Conservation (phyloP, 352 stramenopile species). For the Pythium pyrilobum region DNA sequence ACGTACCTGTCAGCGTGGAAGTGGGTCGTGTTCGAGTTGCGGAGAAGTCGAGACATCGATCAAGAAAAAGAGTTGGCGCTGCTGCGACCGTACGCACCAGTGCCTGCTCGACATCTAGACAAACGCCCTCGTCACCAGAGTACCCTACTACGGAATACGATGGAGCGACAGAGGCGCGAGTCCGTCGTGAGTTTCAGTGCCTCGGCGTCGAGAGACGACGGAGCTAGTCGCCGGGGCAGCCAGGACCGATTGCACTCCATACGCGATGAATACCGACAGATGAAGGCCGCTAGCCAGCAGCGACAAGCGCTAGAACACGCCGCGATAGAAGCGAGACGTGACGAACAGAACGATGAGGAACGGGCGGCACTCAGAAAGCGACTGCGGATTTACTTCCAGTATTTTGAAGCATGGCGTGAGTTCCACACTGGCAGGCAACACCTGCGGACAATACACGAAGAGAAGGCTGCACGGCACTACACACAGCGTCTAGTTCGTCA, state of each 20-base stretch:
- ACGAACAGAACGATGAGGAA: background rate
- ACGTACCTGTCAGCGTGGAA: conserved; percentile 15
- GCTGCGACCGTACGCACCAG: background rate
- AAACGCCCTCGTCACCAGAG: background rate
- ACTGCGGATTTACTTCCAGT: background rate
- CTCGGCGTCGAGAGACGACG: too few relatives aligned
- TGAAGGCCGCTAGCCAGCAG: conserved; percentile 2
- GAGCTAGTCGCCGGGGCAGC: too few relatives aligned
- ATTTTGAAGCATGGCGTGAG: background rate
- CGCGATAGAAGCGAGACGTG: background rate
- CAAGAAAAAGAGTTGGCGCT: background rate
- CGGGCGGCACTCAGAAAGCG: background rate
- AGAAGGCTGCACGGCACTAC: background rate
- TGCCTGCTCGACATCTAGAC: background rate
- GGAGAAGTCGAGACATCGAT: background rate
- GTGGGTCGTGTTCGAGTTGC: conserved; percentile 1
- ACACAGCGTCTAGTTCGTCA: background rate
- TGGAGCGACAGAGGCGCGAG: background rate
- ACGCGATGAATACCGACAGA: conserved; percentile 14
- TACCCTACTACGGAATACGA: conserved; percentile 2
- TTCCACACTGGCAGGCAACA: background rate
- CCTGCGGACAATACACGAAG: background rate
- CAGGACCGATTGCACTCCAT: conserved; percentile 11
- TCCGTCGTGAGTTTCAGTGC: background rate
- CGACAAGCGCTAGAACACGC: background rate